phyloP scores from a whole-genome alignment of 495 filamentous ascomycete species.

The Daldinia bambusicola region DNA sequence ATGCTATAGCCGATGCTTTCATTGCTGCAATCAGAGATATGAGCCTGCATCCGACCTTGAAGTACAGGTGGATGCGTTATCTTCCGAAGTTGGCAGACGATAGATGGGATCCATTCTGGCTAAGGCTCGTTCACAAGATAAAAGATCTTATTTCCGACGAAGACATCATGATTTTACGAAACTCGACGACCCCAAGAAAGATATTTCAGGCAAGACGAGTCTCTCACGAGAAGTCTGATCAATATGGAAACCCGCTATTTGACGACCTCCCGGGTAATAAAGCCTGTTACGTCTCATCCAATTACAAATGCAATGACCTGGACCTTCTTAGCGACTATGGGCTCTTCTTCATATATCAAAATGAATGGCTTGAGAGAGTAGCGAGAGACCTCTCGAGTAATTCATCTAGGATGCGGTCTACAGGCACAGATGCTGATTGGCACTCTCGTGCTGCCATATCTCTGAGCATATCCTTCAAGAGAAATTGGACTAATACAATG shows the following conservation, averaged over 20 bases:
- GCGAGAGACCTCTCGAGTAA: conserved; percentile 8
- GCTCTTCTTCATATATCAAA: not conserved
- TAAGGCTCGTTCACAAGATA: conserved; percentile 33
- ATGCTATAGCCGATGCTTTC: conserved; percentile 46
- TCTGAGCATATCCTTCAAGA: conserved; percentile 22
- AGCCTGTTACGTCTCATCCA: conserved; percentile 27
- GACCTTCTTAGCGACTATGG: conserved; percentile 23
- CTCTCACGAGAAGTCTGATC: not conserved
- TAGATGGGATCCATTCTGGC: conserved; percentile 34
- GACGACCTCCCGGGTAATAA: conserved; percentile 19
- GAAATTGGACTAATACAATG: not conserved
- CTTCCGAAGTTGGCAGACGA: conserved; percentile 36
- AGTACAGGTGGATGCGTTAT: conserved; percentile 49
- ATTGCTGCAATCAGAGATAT: conserved; percentile 43
- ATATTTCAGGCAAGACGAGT: not conserved
- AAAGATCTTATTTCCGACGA: conserved; percentile 8
- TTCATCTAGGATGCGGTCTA: conserved; percentile 26
- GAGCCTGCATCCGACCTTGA: conserved; percentile 38
- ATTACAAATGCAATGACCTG: conserved; percentile 10
- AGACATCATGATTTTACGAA: not conserved
- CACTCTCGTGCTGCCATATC: conserved; percentile 34
- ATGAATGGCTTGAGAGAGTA: conserved; percentile 1
- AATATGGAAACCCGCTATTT: conserved; percentile 35
- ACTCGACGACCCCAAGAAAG: not conserved
- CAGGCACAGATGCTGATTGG: conserved; percentile 31